phyloP scores from a whole-genome alignment of 495 filamentous ascomycete species.

The Trichoderma virens region DNA sequence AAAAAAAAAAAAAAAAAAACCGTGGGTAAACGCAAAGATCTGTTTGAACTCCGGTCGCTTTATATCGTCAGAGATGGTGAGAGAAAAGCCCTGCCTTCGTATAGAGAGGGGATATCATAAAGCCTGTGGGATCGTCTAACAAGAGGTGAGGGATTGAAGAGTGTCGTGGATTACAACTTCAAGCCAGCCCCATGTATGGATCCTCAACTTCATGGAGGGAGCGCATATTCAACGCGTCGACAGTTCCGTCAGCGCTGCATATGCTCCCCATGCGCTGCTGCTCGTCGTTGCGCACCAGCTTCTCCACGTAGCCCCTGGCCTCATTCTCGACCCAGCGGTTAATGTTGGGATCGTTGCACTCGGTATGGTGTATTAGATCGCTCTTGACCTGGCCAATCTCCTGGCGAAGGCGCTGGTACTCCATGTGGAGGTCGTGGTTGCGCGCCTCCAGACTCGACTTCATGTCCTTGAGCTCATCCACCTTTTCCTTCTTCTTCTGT shows the following conservation, averaged over 20 bases:
- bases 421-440: constrained; percentile 28
- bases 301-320: constrained; percentile 17
- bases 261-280: neutral
- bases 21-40: no score
- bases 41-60: no score
- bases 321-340: constrained; percentile 38
- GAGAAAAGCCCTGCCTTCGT: no score
- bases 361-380: constrained; percentile 50
- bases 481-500: constrained; percentile 76
- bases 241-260: neutral
- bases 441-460: constrained; percentile 30
- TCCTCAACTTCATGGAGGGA: neutral
- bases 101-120: neutral
- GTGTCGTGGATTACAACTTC: neutral
- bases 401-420: constrained; percentile 31
- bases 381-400: constrained; percentile 50
- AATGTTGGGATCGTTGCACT: constrained; percentile 48
- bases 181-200: neutral
- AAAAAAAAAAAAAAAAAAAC: no score
- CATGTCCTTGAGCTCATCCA: constrained; percentile 49
- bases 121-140: neutral
- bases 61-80: no score
- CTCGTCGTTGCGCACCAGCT: neutral
- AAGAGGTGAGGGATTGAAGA: neutral
- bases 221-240: neutral